phyloP scores from a whole-genome alignment of 371 early-diverging fungal species.

The Actinomortierella ambigua region DNA sequence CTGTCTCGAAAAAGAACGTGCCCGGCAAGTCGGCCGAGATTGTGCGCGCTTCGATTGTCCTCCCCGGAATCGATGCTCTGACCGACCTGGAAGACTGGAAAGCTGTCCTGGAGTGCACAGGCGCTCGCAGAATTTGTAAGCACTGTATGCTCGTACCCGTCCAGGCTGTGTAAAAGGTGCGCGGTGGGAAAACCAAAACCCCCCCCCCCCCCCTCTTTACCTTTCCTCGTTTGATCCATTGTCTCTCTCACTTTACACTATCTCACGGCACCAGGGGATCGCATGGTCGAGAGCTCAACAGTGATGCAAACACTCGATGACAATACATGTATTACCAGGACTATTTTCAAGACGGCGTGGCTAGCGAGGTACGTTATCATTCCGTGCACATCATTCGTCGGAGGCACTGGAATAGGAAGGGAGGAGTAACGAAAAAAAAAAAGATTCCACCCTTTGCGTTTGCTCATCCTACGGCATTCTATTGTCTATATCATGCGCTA shows the following conservation, averaged over 20 bases:
- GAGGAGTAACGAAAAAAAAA: neutral
- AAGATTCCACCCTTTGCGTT: neutral
- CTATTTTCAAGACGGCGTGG: constrained; percentile 47
- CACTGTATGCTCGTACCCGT: neutral
- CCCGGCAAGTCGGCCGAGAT: constrained; percentile 49
- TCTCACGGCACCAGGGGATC: constrained; percentile 32
- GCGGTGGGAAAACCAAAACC: too few species aligned
- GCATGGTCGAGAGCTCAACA: constrained; percentile 47
- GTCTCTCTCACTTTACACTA: constrained; percentile 1
- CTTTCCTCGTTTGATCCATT: constrained; percentile 1
- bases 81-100: constrained; percentile 49
- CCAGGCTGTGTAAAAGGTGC: neutral
- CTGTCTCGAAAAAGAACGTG: constrained; percentile 44
- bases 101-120: constrained; percentile 45
- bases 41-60: constrained; percentile 40
- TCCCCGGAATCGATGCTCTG: constrained; percentile 46
- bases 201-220: too few species aligned
- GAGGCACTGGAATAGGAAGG: too few species aligned
- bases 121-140: constrained; percentile 46
- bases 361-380: constrained; percentile 41
- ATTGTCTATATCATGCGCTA: neutral
- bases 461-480: neutral
- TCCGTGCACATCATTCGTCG: too few species aligned
- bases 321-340: constrained; percentile 46
- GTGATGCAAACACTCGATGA: constrained; percentile 46